A percentile compares a stretch with the other conserved stretches of the same genome.
Conservation (phyloP, 345 rosid genomes). For the Pistacia atlantica region DNA sequence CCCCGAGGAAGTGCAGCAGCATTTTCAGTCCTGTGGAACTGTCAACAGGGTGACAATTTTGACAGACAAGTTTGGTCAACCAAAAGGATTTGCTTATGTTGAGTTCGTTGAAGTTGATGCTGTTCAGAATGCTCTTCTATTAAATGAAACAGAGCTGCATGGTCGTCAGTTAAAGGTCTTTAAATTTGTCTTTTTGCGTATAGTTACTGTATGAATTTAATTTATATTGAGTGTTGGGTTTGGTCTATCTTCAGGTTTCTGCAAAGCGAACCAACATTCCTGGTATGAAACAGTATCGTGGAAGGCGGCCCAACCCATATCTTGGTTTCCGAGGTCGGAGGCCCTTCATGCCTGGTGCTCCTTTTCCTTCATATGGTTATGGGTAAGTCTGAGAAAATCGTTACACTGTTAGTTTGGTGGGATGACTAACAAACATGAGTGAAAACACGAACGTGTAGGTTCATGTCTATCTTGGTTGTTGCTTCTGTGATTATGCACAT, state of each 20-base stretch:
- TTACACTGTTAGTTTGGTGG: conserved; percentile 2
- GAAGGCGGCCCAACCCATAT: conserved; percentile 68
- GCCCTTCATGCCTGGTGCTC: conserved; percentile 72
- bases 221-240: not conserved
- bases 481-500: not conserved
- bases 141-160: conserved; percentile 94
- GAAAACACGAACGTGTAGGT: not conserved
- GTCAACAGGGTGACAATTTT: conserved; percentile 96
- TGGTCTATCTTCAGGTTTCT: conserved; percentile 65
- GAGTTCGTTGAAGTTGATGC: conserved; percentile 97
- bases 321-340: conserved; percentile 75
- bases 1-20: conserved; percentile 99
- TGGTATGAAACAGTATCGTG: conserved; percentile 92
- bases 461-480: not conserved
- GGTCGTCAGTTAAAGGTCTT: conserved; percentile 95
- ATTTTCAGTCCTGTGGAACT: conserved; percentile 98
- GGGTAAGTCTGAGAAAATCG: conserved; percentile 53
- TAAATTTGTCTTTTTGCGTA: not conserved
- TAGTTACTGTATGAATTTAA: not conserved
- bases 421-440: not conserved
- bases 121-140: conserved; percentile 86
- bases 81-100: conserved; percentile 98
- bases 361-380: conserved; percentile 71
- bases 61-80: conserved; percentile 99
- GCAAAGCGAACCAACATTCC: conserved; percentile 96